A percentile compares a stretch with the other conserved stretches of the same genome.
Conservation (phyloP, 257 asterid genomes). For the Echites panduratus region DNA sequence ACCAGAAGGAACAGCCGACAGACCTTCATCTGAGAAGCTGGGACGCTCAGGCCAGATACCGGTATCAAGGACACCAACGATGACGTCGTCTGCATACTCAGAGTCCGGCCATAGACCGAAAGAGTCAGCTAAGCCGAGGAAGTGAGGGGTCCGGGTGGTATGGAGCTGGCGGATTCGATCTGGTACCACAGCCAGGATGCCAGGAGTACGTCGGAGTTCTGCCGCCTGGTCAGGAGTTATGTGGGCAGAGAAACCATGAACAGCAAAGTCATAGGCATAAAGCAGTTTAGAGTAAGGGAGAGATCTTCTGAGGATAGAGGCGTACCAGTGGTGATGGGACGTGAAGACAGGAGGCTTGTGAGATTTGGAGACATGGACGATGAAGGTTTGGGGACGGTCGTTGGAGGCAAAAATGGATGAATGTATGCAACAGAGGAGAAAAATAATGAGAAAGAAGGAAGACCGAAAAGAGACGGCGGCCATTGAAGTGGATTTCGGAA, state of each 20-base stretch:
- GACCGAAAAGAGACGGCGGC: constrained; percentile 19
- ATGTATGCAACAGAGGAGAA: constrained; percentile 13
- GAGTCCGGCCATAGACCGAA: constrained; percentile 86
- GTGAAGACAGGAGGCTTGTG: constrained; percentile 58
- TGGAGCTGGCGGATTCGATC: constrained; percentile 58
- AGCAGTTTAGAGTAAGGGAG: constrained; percentile 54
- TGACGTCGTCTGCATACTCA: constrained; percentile 76
- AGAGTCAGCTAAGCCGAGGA: constrained; percentile 58
- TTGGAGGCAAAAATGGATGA: constrained; percentile 20
- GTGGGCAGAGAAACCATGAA: constrained; percentile 71
- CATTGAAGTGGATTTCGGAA: neutral
- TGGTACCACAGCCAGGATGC: constrained; percentile 61
- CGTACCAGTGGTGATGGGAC: constrained; percentile 72
- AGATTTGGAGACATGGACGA: constrained; percentile 64
- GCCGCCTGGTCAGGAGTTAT: constrained; percentile 53
- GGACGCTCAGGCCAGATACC: constrained; percentile 92
- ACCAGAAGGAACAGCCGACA: constrained; percentile 51
- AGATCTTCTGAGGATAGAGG: constrained; percentile 52
- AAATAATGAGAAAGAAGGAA: constrained; percentile 19
- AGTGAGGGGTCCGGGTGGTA: constrained; percentile 79
- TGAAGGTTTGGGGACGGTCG: constrained; percentile 54
- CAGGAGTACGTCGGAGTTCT: constrained; percentile 41
- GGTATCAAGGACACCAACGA: constrained; percentile 77
- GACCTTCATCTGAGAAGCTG: constrained; percentile 78
- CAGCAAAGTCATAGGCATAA: constrained; percentile 60